Evolutionary conservation across 2,329 filamentous ascomycete species (phyloP).

Genomic region (Fusarium domesticum): DNA sequence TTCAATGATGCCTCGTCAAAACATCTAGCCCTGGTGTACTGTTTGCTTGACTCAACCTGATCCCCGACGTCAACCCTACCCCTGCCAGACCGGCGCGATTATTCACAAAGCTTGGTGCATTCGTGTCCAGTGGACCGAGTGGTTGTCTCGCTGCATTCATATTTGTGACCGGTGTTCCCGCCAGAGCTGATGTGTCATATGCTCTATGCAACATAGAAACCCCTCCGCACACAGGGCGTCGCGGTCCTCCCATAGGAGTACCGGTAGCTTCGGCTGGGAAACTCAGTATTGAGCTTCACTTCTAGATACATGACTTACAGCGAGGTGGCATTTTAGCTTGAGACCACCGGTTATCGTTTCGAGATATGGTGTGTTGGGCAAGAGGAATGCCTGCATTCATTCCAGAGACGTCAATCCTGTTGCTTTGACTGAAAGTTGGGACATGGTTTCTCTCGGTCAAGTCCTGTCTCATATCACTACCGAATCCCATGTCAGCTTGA

Average conservation of each 20-base stretch:
- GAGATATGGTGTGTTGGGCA: slow-evolving; percentile 6
- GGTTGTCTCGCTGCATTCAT: slow-evolving; percentile 9
- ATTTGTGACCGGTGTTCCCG: slow-evolving; percentile 8
- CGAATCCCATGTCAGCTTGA: slow-evolving; percentile 9
- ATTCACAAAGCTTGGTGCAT: slow-evolving; percentile 18
- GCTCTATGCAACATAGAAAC: slow-evolving; percentile 6
- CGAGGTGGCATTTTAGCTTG: slow-evolving; percentile 9
- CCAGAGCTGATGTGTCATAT: slow-evolving; percentile 4
- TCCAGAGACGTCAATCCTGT: slow-evolving; percentile 17
- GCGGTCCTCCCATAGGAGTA: slow-evolving; percentile 4
- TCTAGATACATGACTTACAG: slow-evolving; percentile 8
- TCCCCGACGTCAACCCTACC: slow-evolving; percentile 32
- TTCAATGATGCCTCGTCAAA: slow-evolving; percentile 11
- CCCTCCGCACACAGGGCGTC: slow-evolving; percentile 10
- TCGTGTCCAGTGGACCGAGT: slow-evolving; percentile 1
- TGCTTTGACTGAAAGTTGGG: slow-evolving; percentile 11
- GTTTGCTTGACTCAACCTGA: slow-evolving; percentile 30
- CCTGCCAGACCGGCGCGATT: slow-evolving; percentile 22
- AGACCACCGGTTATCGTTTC: slow-evolving; percentile 19
- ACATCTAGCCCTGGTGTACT: slow-evolving; percentile 17
- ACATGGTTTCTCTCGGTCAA: not conserved
- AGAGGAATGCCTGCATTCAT: slow-evolving; percentile 17
- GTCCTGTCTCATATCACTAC: slow-evolving; percentile 1
- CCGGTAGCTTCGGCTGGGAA: slow-evolving; percentile 9
- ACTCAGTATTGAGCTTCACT: slow-evolving; percentile 5